phyloP scores from a whole-genome alignment of 2,329 filamentous ascomycete species.

The Phyllosticta capitalensis region DNA sequence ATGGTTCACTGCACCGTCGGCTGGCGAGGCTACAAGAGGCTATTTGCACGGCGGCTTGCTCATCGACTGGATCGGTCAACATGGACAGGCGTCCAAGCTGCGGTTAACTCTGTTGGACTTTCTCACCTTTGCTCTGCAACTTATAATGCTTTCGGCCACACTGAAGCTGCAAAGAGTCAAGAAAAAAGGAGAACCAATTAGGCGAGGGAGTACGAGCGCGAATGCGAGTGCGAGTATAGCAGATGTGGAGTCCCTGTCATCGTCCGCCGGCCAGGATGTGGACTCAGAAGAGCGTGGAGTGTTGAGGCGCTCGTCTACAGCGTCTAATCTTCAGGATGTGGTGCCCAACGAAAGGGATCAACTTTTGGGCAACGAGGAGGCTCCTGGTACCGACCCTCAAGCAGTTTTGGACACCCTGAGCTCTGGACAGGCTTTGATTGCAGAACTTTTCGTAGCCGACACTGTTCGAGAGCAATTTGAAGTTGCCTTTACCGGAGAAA shows the following conservation, averaged over 20 bases:
- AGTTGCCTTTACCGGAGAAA: conserved; percentile 6
- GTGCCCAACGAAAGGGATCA: neutral
- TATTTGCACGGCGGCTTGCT: conserved; percentile 54
- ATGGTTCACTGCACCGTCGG: conserved; percentile 29
- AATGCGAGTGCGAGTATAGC: conserved; percentile 19
- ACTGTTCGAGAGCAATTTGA: conserved; percentile 32
- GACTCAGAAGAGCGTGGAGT: conserved; percentile 53
- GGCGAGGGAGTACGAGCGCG: conserved; percentile 15
- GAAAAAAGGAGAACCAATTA: conserved; percentile 15
- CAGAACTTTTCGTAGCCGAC: conserved; percentile 33
- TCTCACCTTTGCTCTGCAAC: conserved; percentile 45
- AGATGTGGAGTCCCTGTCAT: conserved; percentile 8
- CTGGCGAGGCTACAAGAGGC: conserved; percentile 38
- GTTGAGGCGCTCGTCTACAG: conserved; percentile 24
- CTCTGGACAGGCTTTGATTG: conserved; percentile 38
- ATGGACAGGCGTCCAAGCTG: conserved; percentile 45
- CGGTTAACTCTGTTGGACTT: conserved; percentile 45
- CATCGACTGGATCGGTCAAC: conserved; percentile 56
- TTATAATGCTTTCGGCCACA: conserved; percentile 47
- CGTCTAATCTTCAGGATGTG: neutral
- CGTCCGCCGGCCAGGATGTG: conserved; percentile 38
- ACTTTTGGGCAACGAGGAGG: conserved; percentile 6
- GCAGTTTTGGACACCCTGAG: conserved; percentile 36
- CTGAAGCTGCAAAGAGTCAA: conserved; percentile 43
- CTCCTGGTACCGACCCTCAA: conserved; percentile 14